These are phyloP conservation scores for Coriaria nepalensis DNA, from an alignment of 306 rosid species.

Conservation along the genomic window DNA sequence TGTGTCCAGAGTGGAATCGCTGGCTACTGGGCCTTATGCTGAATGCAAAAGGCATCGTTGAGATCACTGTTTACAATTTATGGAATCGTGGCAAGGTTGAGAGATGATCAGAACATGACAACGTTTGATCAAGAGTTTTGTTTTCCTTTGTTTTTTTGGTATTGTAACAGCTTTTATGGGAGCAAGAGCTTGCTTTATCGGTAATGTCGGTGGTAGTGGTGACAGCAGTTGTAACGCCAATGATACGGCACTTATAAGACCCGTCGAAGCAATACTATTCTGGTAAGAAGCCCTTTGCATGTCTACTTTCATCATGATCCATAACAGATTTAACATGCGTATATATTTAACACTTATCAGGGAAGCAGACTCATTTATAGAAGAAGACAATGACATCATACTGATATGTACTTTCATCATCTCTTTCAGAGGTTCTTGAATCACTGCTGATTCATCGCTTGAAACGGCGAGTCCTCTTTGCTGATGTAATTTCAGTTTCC, in stretches of 20 bases:
- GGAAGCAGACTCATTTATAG: conserved; percentile 22
- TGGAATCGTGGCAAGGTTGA: conserved; percentile 35
- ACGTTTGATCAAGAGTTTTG: not conserved
- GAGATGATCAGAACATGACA: not conserved
- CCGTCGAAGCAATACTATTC: conserved; percentile 30
- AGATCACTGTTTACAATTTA: conserved; percentile 31
- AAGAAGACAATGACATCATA: conserved; percentile 36
- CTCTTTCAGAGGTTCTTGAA: conserved; percentile 28
- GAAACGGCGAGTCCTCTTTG: conserved; percentile 32
- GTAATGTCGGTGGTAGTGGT: conserved; percentile 17
- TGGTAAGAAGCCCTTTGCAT: not conserved
- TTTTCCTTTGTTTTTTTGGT: not conserved
- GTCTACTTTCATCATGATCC: not conserved
- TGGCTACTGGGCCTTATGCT: conserved; percentile 34
- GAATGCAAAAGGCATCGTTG: conserved; percentile 50
- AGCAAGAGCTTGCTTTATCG: conserved; percentile 29
- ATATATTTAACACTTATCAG: conserved; percentile 14
- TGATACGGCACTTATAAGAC: conserved; percentile 26
- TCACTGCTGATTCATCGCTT: conserved; percentile 39
- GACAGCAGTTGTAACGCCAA: conserved; percentile 41
- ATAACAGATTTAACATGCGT: not conserved
- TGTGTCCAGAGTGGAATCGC: conserved; percentile 26
- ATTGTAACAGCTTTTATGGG: conserved; percentile 28
- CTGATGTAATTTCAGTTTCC: conserved; percentile 62
- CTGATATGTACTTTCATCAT: conserved; percentile 46